Percentiles rank a stretch among this genome's conserved stretches.
Conservation (phyloP, 2,329 filamentous ascomycete genomes). For the Microsporum audouinii region DNA sequence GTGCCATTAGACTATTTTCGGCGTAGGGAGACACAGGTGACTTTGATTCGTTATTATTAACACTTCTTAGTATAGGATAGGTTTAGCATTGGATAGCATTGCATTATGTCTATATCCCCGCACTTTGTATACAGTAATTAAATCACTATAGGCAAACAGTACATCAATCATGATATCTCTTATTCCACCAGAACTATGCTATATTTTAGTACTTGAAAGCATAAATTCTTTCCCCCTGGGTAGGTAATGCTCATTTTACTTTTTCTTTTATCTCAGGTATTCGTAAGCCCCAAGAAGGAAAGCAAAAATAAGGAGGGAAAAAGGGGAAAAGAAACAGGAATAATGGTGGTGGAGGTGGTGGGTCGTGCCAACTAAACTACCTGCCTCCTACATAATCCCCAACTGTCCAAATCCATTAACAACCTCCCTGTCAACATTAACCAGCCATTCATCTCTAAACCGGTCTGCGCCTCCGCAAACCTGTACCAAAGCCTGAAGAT, state of each 20-base stretch:
- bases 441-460: constrained; percentile 34
- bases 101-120: not conserved
- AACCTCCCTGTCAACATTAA: constrained; percentile 35
- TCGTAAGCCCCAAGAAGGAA: not conserved
- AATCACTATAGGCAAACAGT: not conserved
- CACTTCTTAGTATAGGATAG: not conserved
- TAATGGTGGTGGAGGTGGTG: not conserved
- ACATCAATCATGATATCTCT: not conserved
- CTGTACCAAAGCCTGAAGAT: constrained; percentile 29
- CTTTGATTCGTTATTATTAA: not conserved
- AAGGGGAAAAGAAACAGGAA: not conserved
- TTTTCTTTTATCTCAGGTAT: not conserved
- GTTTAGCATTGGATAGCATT: not conserved
- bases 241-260: not conserved
- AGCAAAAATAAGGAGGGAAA: not conserved
- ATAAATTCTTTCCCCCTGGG: not conserved
- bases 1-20: not conserved
- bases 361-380: not conserved
- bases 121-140: not conserved
- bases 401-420: constrained; percentile 21
- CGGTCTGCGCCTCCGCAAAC: constrained; percentile 32
- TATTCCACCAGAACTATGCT: not conserved
- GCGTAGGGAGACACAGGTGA: not conserved
- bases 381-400: constrained; percentile 9
- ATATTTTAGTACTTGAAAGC: not conserved